Base-by-base conservation (phyloP, 2,329 filamentous ascomycete genomes). In the Fusarium stilboides region DNA sequence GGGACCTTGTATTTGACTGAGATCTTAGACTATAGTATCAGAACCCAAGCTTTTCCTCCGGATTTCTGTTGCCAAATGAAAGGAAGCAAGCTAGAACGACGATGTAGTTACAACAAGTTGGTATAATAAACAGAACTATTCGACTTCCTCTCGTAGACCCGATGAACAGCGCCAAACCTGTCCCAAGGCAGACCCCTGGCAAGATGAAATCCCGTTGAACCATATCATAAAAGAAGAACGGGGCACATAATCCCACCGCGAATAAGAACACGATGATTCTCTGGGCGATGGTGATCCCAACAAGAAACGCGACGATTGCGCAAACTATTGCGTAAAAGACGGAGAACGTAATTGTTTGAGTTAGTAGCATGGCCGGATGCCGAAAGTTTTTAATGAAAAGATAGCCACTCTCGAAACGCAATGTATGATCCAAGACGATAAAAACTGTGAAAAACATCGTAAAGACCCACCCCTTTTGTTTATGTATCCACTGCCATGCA, bases 401-500 rank as follows among this genome's bases (percentile, higher is more conserved):
- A n/a, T n/a, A n/a, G n/a, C n/a, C n/a, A n/a, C n/a, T n/a, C n/a
- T n/a, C n/a, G n/a, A n/a, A 6, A 17, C 56, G 42, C 8, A 42
- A 1, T 2, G 7, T 2, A 3, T 42, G 43, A 1, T 60, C 42
- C 13, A 36, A 5, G 20, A 2, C n/a, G 6, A 28, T 20, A 0
- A 10, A 14, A 10, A 0, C 0, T 3, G 22, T 1, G 5, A 46
- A 22, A 9, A 8, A 33, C 0, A 40, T 14, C 2, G 6, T 0
- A 12, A 28, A 0, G 17, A 24, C 2, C 36, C 15, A 39, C 40
- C n/a, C 17, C 7, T 37, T 56, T 5, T 31, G 8, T 1, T 7
- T 31, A 6, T n/a, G 10, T 0, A 45, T 12, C 49, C 49, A 61
- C 4, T 1, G 3, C 14, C 20, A 47, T 31, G 47, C 8, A 8